These are phyloP conservation scores for Barbarea vulgaris DNA, from an alignment of 345 rosid genomes.

Conservation along the genomic window DNA sequence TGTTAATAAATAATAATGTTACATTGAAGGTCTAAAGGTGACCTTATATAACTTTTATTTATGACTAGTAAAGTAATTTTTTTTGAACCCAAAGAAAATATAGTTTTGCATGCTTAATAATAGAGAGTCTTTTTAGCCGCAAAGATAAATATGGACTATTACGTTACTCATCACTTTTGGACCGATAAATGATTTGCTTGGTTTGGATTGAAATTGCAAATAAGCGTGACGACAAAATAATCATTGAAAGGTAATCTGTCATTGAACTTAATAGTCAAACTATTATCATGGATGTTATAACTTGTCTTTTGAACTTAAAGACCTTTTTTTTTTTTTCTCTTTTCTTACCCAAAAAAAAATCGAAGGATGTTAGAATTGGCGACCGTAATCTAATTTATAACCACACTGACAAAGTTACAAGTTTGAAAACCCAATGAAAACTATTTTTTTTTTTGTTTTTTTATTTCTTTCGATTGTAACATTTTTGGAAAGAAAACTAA, in stretches of 20 bases:
- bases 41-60: not conserved
- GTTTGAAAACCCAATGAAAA: not conserved
- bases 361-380: not conserved
- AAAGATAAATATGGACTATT: slow-evolving; percentile 27
- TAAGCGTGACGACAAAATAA: slow-evolving; percentile 34
- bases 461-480: not conserved
- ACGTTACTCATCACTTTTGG: slow-evolving; percentile 27
- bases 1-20: slow-evolving; percentile 9
- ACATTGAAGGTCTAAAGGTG: not conserved
- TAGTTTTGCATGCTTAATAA: slow-evolving; percentile 35
- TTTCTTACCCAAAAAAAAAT: not conserved
- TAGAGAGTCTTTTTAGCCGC: slow-evolving; percentile 18
- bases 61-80: not conserved
- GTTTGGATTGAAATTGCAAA: slow-evolving; percentile 13
- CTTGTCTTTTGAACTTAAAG: not conserved
- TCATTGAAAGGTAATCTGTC: slow-evolving; percentile 9
- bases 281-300: not conserved
- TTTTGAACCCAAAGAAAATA: not conserved
- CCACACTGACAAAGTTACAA: not conserved
- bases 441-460: not conserved
- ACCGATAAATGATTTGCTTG: slow-evolving; percentile 27
- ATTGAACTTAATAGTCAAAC: not conserved
- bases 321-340: not conserved
- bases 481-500: not conserved
- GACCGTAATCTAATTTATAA: not conserved